Conservation (phyloP, 2,329 filamentous ascomycete species). For the Salinomyces thailandicus region DNA sequence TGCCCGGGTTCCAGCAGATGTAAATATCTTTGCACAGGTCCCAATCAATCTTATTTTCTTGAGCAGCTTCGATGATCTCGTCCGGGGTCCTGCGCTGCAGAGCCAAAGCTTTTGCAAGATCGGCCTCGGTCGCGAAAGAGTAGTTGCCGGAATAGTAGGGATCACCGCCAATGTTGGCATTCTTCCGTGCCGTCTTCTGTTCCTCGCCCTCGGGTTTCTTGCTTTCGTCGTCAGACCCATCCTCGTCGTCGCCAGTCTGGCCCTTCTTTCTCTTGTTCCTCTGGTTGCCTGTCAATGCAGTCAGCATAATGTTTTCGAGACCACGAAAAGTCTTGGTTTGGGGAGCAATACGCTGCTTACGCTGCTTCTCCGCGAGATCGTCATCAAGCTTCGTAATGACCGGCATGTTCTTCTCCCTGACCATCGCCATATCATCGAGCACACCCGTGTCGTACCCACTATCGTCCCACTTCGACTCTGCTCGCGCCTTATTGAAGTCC, state of each 20-base stretch:
- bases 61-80: conserved; percentile 22
- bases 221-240: neutral
- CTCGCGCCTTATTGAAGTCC: conserved; percentile 18
- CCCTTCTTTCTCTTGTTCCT: conserved; percentile 14
- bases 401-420: conserved; percentile 16
- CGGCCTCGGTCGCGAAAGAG: conserved; percentile 14
- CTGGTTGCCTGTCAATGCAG: conserved; percentile 7
- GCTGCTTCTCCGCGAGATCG: conserved; percentile 19
- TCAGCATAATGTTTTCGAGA: conserved; percentile 4
- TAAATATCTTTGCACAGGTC: conserved; percentile 18
- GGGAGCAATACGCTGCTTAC: conserved; percentile 10
- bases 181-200: conserved; percentile 1
- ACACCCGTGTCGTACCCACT: conserved; percentile 19
- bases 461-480: conserved; percentile 21
- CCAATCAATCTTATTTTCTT: conserved; percentile 13
- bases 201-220: conserved; percentile 1
- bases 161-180: conserved; percentile 12
- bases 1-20: conserved; percentile 26
- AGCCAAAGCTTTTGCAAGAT: conserved; percentile 5
- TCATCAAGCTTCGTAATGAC: conserved; percentile 19
- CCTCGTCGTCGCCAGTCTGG: conserved; percentile 4
- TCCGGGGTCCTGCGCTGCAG: conserved; percentile 11
- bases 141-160: conserved; percentile 23
- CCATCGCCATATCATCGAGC: conserved; percentile 17
- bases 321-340: neutral